A percentile compares a stretch with the other conserved stretches of the same genome.
These are phyloP conservation scores for Talaromyces sp. DNA, from an alignment of 2,329 filamentous ascomycete species.

Conservation along the genomic window DNA sequence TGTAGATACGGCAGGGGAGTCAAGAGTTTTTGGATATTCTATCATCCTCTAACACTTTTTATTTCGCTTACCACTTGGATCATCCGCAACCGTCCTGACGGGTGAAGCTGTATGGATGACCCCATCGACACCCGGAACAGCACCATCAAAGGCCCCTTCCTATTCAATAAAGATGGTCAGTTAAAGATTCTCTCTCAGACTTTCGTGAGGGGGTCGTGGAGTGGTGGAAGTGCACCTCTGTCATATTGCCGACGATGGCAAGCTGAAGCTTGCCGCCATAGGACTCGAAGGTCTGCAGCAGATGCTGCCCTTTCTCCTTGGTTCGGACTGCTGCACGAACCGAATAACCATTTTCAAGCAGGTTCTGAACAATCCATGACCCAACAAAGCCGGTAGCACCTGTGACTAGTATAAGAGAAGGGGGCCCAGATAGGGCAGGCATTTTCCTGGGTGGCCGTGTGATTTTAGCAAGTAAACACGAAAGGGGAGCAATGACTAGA, in stretches of 20 bases:
- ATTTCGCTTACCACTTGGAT: constrained; percentile 5
- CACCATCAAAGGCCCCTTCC: neutral
- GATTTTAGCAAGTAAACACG: too few relatives aligned
- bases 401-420: neutral
- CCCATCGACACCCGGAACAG: neutral
- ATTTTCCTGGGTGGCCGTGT: too few relatives aligned
- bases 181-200: neutral
- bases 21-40: neutral
- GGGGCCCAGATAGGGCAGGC: neutral
- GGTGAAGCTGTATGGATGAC: constrained; percentile 5
- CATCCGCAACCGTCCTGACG: neutral
- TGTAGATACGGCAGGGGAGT: too few relatives aligned
- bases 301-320: neutral
- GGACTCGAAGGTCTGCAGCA: neutral
- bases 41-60: too few relatives aligned
- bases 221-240: neutral
- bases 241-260: neutral
- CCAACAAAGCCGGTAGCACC: neutral
- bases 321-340: constrained; percentile 4
- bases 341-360: neutral
- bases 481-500: too few relatives aligned
- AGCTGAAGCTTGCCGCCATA: constrained; percentile 3
- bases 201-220: too few relatives aligned
- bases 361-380: neutral
- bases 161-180: neutral